Conservation (phyloP, 768 basidiomycete species). For the Exidia glandulosa region DNA sequence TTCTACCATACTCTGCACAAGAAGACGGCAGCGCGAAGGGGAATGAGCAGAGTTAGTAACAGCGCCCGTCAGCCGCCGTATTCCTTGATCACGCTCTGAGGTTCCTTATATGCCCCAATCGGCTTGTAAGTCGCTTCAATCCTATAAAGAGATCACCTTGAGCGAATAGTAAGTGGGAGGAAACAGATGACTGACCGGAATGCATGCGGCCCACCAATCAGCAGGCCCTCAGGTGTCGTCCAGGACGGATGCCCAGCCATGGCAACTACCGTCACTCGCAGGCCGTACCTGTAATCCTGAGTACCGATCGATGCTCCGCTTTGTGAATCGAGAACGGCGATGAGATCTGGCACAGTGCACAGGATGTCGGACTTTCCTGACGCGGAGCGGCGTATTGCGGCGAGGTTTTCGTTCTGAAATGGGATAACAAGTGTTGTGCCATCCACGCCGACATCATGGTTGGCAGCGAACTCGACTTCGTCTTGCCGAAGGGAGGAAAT, state of each 20-base stretch:
- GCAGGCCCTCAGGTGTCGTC: slow-evolving; percentile 39
- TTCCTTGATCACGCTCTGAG: slow-evolving; percentile 37
- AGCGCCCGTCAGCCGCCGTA: no score
- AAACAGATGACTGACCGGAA: slow-evolving; percentile 31
- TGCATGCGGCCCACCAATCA: slow-evolving; percentile 39
- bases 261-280: slow-evolving; percentile 43
- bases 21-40: no score
- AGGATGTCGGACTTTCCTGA: slow-evolving; percentile 35
- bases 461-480: slow-evolving; percentile 21
- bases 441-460: not conserved
- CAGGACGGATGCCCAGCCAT: slow-evolving; percentile 43
- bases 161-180: slow-evolving; percentile 1
- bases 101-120: slow-evolving; percentile 30
- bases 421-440: slow-evolving; percentile 30
- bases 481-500: slow-evolving; percentile 19
- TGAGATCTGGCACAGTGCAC: slow-evolving; percentile 54
- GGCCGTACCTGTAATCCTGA: slow-evolving; percentile 49
- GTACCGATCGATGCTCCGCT: slow-evolving; percentile 52
- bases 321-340: slow-evolving; percentile 51
- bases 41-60: no score
- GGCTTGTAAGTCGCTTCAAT: slow-evolving; percentile 25
- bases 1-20: no score
- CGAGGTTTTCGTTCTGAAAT: slow-evolving; percentile 55
- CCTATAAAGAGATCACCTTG: slow-evolving; percentile 5
- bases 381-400: slow-evolving; percentile 31